Conservation (phyloP, 2,329 filamentous ascomycete genomes). For the Colletotrichum limetticola region DNA sequence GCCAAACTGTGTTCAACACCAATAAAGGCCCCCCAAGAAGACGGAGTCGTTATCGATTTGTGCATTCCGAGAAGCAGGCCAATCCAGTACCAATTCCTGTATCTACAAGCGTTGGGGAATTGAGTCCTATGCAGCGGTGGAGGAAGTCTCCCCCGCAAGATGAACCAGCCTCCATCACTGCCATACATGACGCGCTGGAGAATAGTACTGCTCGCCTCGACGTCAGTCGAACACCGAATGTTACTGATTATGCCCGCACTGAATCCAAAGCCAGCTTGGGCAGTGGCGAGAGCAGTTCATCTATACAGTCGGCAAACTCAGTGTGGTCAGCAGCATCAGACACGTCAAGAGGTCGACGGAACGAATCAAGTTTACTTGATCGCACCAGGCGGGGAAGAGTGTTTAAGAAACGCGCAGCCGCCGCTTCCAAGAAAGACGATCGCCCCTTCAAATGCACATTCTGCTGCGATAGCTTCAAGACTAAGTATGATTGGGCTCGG, state of each 20-base stretch:
- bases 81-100: too few relatives aligned
- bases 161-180: constrained; percentile 43
- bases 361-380: too few relatives aligned
- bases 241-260: constrained; percentile 17
- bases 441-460: constrained; percentile 55
- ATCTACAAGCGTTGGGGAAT: not conserved
- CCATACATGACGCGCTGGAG: constrained; percentile 40
- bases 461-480: constrained; percentile 56
- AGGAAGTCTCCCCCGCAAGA: constrained; percentile 45
- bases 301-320: constrained; percentile 13
- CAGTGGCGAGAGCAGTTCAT: constrained; percentile 21
- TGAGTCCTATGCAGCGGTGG: constrained; percentile 46
- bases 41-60: too few relatives aligned
- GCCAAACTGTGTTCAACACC: too few relatives aligned
- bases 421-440: not conserved
- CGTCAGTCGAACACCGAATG: too few relatives aligned
- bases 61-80: too few relatives aligned
- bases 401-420: too few relatives aligned
- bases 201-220: too few relatives aligned
- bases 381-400: too few relatives aligned
- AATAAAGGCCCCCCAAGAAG: too few relatives aligned
- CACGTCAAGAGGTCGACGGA: too few relatives aligned
- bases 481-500: constrained; percentile 58
- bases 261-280: constrained; percentile 15
- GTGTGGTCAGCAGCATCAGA: constrained; percentile 12